Base-by-base conservation (phyloP, 352 stramenopile genomes). In the Pythium phragmiticola region DNA sequence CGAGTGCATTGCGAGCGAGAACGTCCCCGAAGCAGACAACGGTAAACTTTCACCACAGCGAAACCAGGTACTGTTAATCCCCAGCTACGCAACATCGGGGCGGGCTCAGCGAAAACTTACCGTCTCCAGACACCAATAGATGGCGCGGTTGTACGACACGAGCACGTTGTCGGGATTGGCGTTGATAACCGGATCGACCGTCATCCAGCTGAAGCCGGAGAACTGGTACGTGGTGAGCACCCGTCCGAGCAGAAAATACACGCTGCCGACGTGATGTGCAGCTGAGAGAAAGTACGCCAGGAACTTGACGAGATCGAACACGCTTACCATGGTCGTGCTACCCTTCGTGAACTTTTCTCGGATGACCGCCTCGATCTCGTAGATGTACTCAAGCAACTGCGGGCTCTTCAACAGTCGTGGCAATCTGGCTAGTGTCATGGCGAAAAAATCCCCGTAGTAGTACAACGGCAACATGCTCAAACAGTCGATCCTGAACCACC, bases 21-120 rank as follows among this genome's bases (percentile, higher is more conserved):
- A 92, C 78, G 33, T 92, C 82, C 2, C 82, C 82, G 41, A 92
- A 92, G 58, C 82, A 92, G 39, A 84, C 82, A 7, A 90, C 82
- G 6, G 82, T 92, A 48, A 92, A 92, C 82, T 89, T n/a, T n/a
- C 13, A 11, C 5, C 19, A 11, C 45, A 30, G 34, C 7, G 34
- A 33, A 37, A 3, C 28, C 41, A 26, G 16, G 16, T 55, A 30
- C 6, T 14, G 26, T 26, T 19, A n/a, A 7, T 11, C 19, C 37
- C 17, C 50, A 42, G 5, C 13, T 5, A 30, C 3, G 26, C 26
- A 30, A 14, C n/a, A 3, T n/a, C 33, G 4, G 21, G 0, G 30
- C 8, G 17, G 2, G 33, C 5, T 43, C 49, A 23, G 1, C 3
- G 7, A 13, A 39, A 5, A 45, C 51, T 43, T 74, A 91, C 82